Base-by-base conservation (phyloP, 495 filamentous ascomycete species). In the Podospora pseudocomata region DNA sequence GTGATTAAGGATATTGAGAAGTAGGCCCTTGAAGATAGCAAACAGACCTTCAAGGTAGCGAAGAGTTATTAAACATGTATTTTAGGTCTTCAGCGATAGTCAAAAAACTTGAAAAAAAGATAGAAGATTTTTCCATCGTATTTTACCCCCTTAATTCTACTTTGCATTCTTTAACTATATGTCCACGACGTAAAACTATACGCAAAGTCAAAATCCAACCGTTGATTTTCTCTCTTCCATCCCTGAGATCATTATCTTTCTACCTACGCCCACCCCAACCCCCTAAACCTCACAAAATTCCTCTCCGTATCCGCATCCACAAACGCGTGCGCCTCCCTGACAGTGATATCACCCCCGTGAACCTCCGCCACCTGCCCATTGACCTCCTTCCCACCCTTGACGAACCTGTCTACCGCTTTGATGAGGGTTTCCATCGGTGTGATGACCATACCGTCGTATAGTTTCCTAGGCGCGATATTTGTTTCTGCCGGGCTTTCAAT, bases 351-450 rank as follows among this genome's bases (percentile, higher is more conserved):
- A 9, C 84, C 79, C 0, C 84, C 84, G 69, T 86, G 84, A 28
- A 87, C 81, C 73, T 88, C 85, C 5, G 81, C 83, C 13, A 85
- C 77, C 16, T 75, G 74, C 0, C 86, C 86, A 2, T 78, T 82
- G 30, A 86, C 63, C 39, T 49, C 39, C 15, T 61, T 75, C 0
- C 72, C 65, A 64, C 86, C 81, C 0, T 55, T 72, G 7, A 81
- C 67, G n/a, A 87, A 76, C 67, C 79, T 73, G 20, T 73, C 74
- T 0, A 86, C 80, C 6, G 82, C 84, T 18, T 74, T 78, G 28
- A 81, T 69, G 0, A 83, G 78, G 1, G 85, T 86, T 11, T 74
- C 75, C 78, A 85, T 83, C 11, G 86, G 86, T 6, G 85, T 88
- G 6, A 86, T 44, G 4, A 81, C 71, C 85, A 87, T 87, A 3